Base-by-base conservation (phyloP, 2,329 filamentous ascomycete species). In the Aschersonia sp. region DNA sequence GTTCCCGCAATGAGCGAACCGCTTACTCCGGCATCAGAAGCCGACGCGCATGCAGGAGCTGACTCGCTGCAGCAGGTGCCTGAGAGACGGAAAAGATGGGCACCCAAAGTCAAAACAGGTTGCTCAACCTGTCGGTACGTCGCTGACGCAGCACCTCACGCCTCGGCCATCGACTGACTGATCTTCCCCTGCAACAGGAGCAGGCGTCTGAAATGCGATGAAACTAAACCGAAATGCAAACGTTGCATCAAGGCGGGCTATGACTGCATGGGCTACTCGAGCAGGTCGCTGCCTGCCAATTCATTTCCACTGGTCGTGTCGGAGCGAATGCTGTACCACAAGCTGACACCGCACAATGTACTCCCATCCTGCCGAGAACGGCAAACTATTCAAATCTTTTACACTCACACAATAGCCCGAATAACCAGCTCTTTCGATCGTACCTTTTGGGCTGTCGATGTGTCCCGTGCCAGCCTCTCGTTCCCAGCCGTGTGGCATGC, bases 131-230 rank as follows among this genome's bases (percentile, higher is more conserved):
- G 43, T 31, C 43, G 43, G 43, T 44, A 6, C 43, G 43, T 44
- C 30, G 12, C 7, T 38, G 35, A 12, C 35, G 35, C 35, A 38
- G 35, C 12, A 38, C 7, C 20, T 38, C 35, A 38, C 12, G 3
- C 35, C 12, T 12, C 35, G 12, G 35, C 35, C 12, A 9, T 38
- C 12, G 35, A 9, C 35, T 9, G 12, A n/a, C 31, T 30, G n/a
- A 5, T 5, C 7, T 5, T 30, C n/a, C 7, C 5, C 31, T 30
- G 43, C 43, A 7, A 30, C 9, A 44, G 43, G 4, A 28, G 3
- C 12, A 3, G 55, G 51, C 50, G 47, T 3, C 12, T 56, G 9
- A 56, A 56, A 45, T 56, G 54, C 4, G 54, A 56, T 31, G 54
- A 56, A 31, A 5, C 32, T 5, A 31, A 50, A 5, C 54, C 54